These are phyloP conservation scores for Acanthamoeba healyi DNA, from an alignment of 208 protist species.

Conservation along the genomic window DNA sequence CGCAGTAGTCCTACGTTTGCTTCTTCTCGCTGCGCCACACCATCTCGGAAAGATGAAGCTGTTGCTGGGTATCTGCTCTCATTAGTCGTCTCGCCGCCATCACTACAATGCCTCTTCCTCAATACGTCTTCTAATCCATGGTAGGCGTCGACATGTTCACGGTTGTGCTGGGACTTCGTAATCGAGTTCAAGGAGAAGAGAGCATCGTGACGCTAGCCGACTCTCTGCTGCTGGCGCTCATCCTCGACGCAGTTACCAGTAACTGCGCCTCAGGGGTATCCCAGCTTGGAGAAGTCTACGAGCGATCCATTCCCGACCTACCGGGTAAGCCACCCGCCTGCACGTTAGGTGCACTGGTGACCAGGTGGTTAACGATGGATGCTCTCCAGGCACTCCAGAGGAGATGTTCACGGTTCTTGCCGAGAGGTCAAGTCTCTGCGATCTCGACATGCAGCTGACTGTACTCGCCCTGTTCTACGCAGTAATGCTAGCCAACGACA, in stretches of 20 bases:
- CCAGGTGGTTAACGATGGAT: neutral
- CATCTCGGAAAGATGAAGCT: neutral
- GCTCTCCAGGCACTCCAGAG: neutral
- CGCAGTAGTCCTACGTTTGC: neutral
- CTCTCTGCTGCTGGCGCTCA: neutral
- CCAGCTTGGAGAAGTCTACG: neutral
- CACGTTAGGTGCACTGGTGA: too few species aligned
- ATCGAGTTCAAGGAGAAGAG: neutral
- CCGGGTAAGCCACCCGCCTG: neutral
- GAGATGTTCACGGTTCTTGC: neutral
- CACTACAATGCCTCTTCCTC: neutral
- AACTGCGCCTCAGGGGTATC: neutral
- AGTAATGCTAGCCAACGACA: neutral
- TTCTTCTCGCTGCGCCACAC: neutral
- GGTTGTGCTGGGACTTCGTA: neutral
- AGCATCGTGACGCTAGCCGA: neutral
- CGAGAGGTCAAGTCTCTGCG: neutral
- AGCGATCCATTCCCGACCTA: neutral
- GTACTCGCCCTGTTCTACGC: neutral
- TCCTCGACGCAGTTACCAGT: neutral
- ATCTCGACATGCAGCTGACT: neutral
- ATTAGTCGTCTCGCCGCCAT: neutral
- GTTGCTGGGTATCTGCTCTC: neutral
- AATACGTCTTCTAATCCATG: too few species aligned
- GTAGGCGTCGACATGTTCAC: neutral